Percentiles rank a stretch among this genome's conserved stretches.
Evolutionary conservation across 2,329 filamentous ascomycete species (phyloP).

Genomic region (Talaromyces sp.): DNA sequence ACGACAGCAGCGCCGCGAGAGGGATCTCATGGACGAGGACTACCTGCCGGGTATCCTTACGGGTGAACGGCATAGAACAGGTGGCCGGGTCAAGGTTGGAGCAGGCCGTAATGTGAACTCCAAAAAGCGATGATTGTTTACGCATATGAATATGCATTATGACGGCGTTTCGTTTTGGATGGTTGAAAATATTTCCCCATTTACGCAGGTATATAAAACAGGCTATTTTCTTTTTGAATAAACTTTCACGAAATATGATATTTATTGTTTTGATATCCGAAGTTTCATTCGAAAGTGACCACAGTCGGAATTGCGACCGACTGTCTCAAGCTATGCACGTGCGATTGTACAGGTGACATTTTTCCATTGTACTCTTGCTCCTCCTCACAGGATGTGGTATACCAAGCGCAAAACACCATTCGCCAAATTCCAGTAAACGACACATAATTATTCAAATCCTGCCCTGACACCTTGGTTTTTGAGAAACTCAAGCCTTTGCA

Average conservation of each 20-base stretch:
- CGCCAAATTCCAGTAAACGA: constrained; percentile 25
- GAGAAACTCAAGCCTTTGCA: constrained; percentile 26
- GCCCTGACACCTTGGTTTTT: not conserved
- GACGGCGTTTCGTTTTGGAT: constrained; percentile 9
- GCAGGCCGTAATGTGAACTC: constrained; percentile 78
- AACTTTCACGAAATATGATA: not conserved
- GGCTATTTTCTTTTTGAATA: not conserved
- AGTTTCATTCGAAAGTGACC: not conserved
- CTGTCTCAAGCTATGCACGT: not conserved
- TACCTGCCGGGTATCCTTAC: constrained; percentile 81
- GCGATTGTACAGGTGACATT: not conserved
- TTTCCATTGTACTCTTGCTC: not conserved
- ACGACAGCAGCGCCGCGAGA: constrained; percentile 57
- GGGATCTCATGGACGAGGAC: constrained; percentile 92
- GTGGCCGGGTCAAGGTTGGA: constrained; percentile 72
- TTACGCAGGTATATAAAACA: not conserved
- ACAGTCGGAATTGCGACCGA: not conserved
- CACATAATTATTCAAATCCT: constrained; percentile 3
- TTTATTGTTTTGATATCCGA: not conserved
- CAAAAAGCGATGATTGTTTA: constrained; percentile 10
- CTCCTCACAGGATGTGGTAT: not conserved
- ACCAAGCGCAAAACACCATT: constrained; percentile 31
- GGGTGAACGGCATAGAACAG: constrained; percentile 62
- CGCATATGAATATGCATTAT: constrained; percentile 10
- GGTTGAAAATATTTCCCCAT: not conserved